Evolutionary conservation across 192 early-diverging fungal genomes (phyloP).

Genomic region (Allomyces javanicus): DNA sequence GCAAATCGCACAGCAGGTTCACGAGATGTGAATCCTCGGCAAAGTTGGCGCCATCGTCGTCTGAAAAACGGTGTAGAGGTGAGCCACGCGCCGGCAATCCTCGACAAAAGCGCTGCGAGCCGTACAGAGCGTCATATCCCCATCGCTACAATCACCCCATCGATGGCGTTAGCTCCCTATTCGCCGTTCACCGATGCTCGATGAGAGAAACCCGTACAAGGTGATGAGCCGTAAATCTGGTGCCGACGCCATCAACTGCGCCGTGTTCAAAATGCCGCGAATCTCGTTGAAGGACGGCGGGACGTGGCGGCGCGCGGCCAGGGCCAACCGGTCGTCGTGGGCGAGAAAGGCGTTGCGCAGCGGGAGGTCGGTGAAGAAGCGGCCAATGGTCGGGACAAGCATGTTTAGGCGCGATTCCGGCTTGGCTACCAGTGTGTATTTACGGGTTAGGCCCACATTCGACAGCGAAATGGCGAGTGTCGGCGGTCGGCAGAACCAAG

Average conservation of each 20-base stretch:
- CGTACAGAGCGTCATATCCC: slow-evolving; percentile 69
- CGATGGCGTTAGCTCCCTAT: not conserved
- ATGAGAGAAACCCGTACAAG: slow-evolving; percentile 27
- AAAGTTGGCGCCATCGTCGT: slow-evolving; percentile 73
- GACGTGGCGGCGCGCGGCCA: slow-evolving; percentile 58
- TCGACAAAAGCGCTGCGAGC: too few relatives aligned
- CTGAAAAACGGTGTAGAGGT: not conserved
- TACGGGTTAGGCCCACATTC: not conserved
- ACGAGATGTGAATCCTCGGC: slow-evolving; percentile 44
- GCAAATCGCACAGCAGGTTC: slow-evolving; percentile 40
- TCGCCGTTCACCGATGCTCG: too few relatives aligned
- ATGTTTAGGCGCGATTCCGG: slow-evolving; percentile 52
- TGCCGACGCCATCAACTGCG: slow-evolving; percentile 65
- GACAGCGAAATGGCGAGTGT: too few relatives aligned
- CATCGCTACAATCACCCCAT: slow-evolving; percentile 30
- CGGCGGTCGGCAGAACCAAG: slow-evolving; percentile 6
- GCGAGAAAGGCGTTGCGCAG: slow-evolving; percentile 46
- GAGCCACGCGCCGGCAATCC: too few relatives aligned
- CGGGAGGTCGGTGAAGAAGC: slow-evolving; percentile 70
- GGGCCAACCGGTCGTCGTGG: slow-evolving; percentile 44
- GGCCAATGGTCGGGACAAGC: slow-evolving; percentile 59
- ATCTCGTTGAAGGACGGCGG: slow-evolving; percentile 88
- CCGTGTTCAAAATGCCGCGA: slow-evolving; percentile 68
- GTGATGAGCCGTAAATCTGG: slow-evolving; percentile 54
- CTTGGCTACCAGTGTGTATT: not conserved